These are phyloP conservation scores for Datura wrightii DNA, from an alignment of 257 asterid species.

Conservation along the genomic window DNA sequence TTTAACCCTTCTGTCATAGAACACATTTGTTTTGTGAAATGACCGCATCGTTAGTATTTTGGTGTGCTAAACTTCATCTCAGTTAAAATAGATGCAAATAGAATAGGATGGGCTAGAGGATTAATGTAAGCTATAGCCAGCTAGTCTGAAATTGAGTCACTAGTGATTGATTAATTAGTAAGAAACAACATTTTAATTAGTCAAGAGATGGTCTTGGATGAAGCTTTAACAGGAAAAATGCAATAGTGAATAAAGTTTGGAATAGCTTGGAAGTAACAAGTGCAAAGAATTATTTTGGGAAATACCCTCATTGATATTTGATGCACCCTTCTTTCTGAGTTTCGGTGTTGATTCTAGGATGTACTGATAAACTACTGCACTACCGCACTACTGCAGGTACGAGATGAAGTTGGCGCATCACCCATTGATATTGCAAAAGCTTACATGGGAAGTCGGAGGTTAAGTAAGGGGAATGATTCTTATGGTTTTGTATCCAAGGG, in stretches of 20 bases:
- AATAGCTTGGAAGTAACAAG: slow-evolving; percentile 22
- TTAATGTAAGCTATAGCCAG: slow-evolving; percentile 8
- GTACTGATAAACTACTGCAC: slow-evolving; percentile 8
- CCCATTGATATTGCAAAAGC: slow-evolving; percentile 94
- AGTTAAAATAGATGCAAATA: neutral
- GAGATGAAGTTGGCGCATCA: slow-evolving; percentile 70
- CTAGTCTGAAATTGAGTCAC: slow-evolving; percentile 3
- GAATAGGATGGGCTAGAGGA: neutral
- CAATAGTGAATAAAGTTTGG: neutral
- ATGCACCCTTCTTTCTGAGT: neutral
- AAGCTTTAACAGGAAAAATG: slow-evolving; percentile 23
- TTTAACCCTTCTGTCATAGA: neutral
- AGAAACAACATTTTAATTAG: slow-evolving; percentile 13
- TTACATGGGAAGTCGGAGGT: slow-evolving; percentile 77
- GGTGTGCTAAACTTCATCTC: neutral
- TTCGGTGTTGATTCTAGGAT: slow-evolving; percentile 9
- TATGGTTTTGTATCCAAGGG: slow-evolving; percentile 42
- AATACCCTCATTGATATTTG: neutral
- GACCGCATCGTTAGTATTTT: neutral
- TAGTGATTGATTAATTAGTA: slow-evolving; percentile 5
- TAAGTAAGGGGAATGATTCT: slow-evolving; percentile 57
- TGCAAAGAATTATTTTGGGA: neutral
- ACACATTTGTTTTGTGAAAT: neutral
- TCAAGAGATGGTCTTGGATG: slow-evolving; percentile 17
- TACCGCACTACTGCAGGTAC: slow-evolving; percentile 55